A percentile compares a stretch with the other conserved stretches of the same genome.
phyloP scores from a whole-genome alignment of 768 basidiomycete species.

The Austroboletus eburneus region DNA sequence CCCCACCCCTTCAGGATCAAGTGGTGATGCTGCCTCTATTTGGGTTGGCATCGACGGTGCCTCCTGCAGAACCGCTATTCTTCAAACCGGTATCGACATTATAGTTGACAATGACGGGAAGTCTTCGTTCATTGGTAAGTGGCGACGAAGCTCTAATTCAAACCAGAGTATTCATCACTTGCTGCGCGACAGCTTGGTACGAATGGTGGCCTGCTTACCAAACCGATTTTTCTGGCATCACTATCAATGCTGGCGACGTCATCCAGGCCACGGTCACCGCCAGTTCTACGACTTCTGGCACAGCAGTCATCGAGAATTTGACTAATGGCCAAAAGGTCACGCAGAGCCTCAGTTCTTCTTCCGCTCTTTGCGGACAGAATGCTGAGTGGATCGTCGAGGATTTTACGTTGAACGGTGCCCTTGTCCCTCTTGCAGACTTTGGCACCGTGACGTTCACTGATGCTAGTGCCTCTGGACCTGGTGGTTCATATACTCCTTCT shows the following conservation, averaged over 20 bases:
- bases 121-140: constrained; percentile 13
- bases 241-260: constrained; percentile 13
- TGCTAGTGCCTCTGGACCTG: constrained; percentile 8
- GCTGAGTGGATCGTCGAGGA: constrained; percentile 26
- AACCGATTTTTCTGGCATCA: constrained; percentile 12
- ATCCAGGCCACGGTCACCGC: constrained; percentile 16
- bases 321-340: constrained; percentile 9
- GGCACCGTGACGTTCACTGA: constrained; percentile 15
- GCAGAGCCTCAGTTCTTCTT: constrained; percentile 6
- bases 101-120: not conserved
- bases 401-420: not conserved
- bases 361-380: constrained; percentile 13
- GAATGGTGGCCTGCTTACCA: constrained; percentile 18
- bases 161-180: not conserved
- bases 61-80: constrained; percentile 8
- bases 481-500: constrained; percentile 4
- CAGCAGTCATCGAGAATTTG: constrained; percentile 16
- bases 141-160: not conserved
- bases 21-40: not conserved
- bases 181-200: constrained; percentile 19
- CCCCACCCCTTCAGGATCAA: constrained; percentile 1
- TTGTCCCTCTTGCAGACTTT: constrained; percentile 17
- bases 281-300: constrained; percentile 17
- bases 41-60: constrained; percentile 16
- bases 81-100: constrained; percentile 20